Percentiles rank a stretch among this genome's conserved stretches.
Conservation (phyloP, 2,329 filamentous ascomycete species). For the Aspergillus thermomutatus region DNA sequence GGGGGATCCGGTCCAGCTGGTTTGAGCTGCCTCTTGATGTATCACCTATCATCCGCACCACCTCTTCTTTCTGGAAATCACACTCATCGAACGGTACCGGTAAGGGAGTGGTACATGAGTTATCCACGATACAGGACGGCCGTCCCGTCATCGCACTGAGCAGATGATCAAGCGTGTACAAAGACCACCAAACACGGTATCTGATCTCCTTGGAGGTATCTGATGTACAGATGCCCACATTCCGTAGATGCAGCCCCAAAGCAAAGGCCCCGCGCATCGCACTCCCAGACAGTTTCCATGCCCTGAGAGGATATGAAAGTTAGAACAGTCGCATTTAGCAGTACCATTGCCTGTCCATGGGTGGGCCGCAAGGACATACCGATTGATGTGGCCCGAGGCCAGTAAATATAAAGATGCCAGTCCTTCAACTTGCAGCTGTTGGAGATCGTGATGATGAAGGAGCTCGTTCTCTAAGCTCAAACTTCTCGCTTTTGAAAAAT, state of each 20-base stretch:
- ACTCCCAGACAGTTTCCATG: constrained; percentile 42
- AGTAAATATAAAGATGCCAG: constrained; percentile 43
- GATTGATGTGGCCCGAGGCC: constrained; percentile 41
- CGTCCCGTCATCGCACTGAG: constrained; percentile 45
- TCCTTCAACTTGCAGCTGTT: constrained; percentile 43
- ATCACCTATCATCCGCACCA: constrained; percentile 26
- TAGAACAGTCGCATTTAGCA: background rate
- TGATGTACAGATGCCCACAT: constrained; percentile 34
- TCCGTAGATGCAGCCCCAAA: constrained; percentile 43
- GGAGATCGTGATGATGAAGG: constrained; percentile 41
- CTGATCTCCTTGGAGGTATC: constrained; percentile 43
- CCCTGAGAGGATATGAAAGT: constrained; percentile 22
- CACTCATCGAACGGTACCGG: constrained; percentile 41
- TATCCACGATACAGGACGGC: constrained; percentile 41
- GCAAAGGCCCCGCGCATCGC: constrained; percentile 40
- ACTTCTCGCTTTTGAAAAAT: constrained; percentile 40
- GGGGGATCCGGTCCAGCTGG: constrained; percentile 19
- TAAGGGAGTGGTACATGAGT: constrained; percentile 41
- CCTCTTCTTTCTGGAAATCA: constrained; percentile 35
- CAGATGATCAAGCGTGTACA: constrained; percentile 42
- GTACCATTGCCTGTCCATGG: background rate
- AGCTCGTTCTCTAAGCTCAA: constrained; percentile 39
- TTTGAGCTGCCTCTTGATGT: constrained; percentile 18
- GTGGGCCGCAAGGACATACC: constrained; percentile 25
- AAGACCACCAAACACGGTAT: constrained; percentile 45